Base-by-base conservation (phyloP, 371 early-diverging fungal species). In the Mucor sp. region DNA sequence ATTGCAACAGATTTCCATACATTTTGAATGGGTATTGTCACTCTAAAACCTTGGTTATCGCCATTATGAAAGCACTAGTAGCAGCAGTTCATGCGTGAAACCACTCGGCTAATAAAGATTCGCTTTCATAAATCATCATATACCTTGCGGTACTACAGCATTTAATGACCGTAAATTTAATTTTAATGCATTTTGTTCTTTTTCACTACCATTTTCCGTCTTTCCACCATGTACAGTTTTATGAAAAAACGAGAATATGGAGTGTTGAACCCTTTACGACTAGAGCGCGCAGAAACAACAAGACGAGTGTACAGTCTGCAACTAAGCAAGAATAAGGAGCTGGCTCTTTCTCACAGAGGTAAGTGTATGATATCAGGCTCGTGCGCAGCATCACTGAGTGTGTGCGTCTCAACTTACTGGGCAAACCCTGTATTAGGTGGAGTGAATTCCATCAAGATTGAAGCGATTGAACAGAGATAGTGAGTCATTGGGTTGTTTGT, bases 381-480 rank as follows among this genome's bases (percentile, higher is more conserved):
- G 21, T 25, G 21, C 35, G 55, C 37, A 63, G 63, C 27, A 63
- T 37, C 15, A 63, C 6, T 5, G 7, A 60, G 6, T 8, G 7
- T 8, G 35, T 35, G 12, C 37, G 4, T 37, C 14, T 43, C 14
- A 43, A 1, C 14, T 17, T 4, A 43, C 5, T 4, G 14, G 19
- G n/a, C 19, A 7, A 17, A 5, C 6, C 6, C 21, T 30, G 30
- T 30, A n/a, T 64, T 71, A 77, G 89, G 85, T 17, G 84, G 86
- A 3, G 84, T 91, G 19, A 82, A 80, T 43, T 74, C 79, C 9
- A 65, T 91, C 15, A 79, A 83, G 27, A 82, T 88, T 19, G 91
- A 91, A 37, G 73, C 68, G 14, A 72, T 83, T 23, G 91, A 90
- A 41, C 78, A 81, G 7, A 68, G 86, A 79, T 91, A 88, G 91